Conservation (phyloP, 1,284 basidiomycete genomes). For the Apiotrichum sp. region DNA sequence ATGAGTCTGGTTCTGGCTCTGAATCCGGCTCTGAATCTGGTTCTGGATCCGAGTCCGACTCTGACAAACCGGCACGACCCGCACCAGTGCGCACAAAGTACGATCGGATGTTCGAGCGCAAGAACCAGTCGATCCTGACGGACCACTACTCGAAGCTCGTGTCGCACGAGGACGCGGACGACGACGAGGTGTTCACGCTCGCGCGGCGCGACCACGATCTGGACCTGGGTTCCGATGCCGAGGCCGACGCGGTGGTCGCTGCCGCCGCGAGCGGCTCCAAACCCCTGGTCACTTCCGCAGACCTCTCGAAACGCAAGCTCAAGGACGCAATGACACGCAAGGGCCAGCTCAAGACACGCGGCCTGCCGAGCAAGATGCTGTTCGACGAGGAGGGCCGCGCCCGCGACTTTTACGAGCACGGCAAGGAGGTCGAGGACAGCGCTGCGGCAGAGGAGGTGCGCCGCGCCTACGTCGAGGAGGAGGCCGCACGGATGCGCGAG, state of each 20-base stretch:
- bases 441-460: slow-evolving; percentile 64
- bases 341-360: slow-evolving; percentile 59
- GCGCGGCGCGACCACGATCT: slow-evolving; percentile 84
- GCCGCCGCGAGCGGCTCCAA: slow-evolving; percentile 6
- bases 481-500: slow-evolving; percentile 63
- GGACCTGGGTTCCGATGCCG: slow-evolving; percentile 38
- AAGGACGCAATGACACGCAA: slow-evolving; percentile 74
- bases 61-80: not conserved
- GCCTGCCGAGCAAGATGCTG: slow-evolving; percentile 59
- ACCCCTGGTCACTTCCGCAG: slow-evolving; percentile 37
- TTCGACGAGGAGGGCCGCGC: slow-evolving; percentile 79
- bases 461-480: slow-evolving; percentile 62
- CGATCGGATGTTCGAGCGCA: slow-evolving; percentile 95
- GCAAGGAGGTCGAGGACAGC: slow-evolving; percentile 59
- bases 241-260: slow-evolving; percentile 29
- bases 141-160: slow-evolving; percentile 86
- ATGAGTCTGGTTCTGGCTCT: slow-evolving; percentile 3
- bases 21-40: not conserved
- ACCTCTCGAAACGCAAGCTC: slow-evolving; percentile 59
- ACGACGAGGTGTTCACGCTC: slow-evolving; percentile 86
- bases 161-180: slow-evolving; percentile 57
- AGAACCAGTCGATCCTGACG: slow-evolving; percentile 89
- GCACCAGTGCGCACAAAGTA: slow-evolving; percentile 77
- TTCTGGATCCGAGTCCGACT: slow-evolving; percentile 6
- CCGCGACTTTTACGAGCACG: slow-evolving; percentile 73